phyloP scores from a whole-genome alignment of 1,139 yeast genomes.

The Lodderomyces metapsilosis region DNA sequence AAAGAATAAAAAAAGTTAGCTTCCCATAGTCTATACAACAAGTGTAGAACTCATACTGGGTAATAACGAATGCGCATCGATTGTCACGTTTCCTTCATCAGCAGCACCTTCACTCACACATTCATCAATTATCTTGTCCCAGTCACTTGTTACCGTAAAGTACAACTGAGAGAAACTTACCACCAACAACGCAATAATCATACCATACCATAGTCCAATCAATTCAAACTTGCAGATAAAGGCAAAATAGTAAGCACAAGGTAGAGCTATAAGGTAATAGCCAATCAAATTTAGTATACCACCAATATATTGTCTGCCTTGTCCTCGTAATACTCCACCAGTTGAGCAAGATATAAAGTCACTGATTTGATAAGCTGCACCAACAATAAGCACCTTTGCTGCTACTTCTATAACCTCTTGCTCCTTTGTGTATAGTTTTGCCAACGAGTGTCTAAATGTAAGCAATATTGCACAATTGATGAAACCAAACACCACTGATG shows the following conservation, averaged over 20 bases:
- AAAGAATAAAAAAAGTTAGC: too few relatives aligned
- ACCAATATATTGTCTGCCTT: constrained; percentile 67
- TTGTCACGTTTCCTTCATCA: constrained; percentile 33
- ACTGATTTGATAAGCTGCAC: constrained; percentile 58
- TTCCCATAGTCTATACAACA: too few relatives aligned
- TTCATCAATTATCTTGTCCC: constrained; percentile 53
- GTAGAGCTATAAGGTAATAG: constrained; percentile 60
- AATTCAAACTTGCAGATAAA: constrained; percentile 45
- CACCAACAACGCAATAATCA: constrained; percentile 52
- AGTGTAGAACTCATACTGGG: constrained; percentile 31
- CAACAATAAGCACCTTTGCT: constrained; percentile 49
- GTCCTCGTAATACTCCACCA: constrained; percentile 63
- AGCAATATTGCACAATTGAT: constrained; percentile 38
- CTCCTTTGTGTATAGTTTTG: constrained; percentile 52
- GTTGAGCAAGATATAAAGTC: constrained; percentile 56
- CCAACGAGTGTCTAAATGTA: constrained; percentile 38
- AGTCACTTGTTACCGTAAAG: constrained; percentile 49
- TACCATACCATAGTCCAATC: constrained; percentile 63
- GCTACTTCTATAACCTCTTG: constrained; percentile 50
- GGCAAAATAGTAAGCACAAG: constrained; percentile 54
- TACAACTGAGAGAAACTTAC: constrained; percentile 46
- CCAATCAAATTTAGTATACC: constrained; percentile 56
- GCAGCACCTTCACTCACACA: constrained; percentile 41
- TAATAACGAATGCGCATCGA: constrained; percentile 31
- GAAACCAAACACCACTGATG: constrained; percentile 45